Base-by-base conservation (phyloP, 202 grass and related monocot genomes). In the Musa balbisiana region DNA sequence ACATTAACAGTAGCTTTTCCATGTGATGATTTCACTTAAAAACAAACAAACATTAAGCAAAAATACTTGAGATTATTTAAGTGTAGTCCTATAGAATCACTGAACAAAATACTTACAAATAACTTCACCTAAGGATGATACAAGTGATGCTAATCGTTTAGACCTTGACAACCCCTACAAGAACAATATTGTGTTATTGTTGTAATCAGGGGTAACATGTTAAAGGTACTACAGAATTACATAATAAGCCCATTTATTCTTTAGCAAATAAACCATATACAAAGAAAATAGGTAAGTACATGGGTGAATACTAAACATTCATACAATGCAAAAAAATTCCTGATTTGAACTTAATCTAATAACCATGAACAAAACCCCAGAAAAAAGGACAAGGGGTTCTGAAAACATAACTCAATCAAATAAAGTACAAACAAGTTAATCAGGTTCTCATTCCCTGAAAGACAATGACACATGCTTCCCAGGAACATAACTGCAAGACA, bases 11-110 rank as follows among this genome's bases (percentile, higher is more conserved):
- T 83, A 69, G 77, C 80, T 93, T 86, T 89, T 85, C 84, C 91
- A 83, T 91, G 91, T 9, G 62, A 55, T 76, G 74, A 72, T 78
- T 93, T 89, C 80, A 89, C 94, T 98, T 75, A 25, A 29, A 80
- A 80, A 60, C 52, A 15, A 80, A 11, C 11, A 51, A 73, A 26
- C 21, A 64, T 52, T 25, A 53, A 63, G 71, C 60, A 75, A 71
- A 73, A 83, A 53, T 64, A 71, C 52, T 21, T 71, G 53, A 79
- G 17, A 68, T 65, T 26, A 72, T 71, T 77, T 80, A 69, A 22
- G 56, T 63, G 76, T 82, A 76, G 33, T 56, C 49, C 11, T 56
- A 65, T 76, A 80, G 64, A 53, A 50, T 26, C 67, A 79, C 19
- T 63, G 19, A 83, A 50, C 64, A 27, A 26, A 76, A 86, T 49